phyloP scores from a whole-genome alignment of 352 stramenopile genomes.

The Nothophytophthora sp. region DNA sequence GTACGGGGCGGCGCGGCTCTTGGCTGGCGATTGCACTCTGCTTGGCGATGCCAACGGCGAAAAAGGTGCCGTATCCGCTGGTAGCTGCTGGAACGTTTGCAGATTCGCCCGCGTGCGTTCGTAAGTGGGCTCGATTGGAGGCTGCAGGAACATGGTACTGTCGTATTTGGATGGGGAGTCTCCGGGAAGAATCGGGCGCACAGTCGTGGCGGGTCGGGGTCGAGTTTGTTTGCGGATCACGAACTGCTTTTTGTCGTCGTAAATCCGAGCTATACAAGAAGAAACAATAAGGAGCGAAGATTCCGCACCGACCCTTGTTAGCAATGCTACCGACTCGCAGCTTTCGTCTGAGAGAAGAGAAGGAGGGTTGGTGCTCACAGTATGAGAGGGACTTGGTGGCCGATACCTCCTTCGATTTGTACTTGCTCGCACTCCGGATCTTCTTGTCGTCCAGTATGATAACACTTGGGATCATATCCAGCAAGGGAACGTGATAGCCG shows the following conservation, averaged over 20 bases:
- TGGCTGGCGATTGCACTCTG: constrained; percentile 16
- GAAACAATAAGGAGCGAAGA: too few relatives aligned
- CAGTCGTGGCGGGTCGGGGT: constrained; percentile 35
- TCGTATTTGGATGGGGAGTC: constrained; percentile 51
- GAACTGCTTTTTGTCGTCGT: constrained; percentile 83
- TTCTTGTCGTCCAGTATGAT: constrained; percentile 81
- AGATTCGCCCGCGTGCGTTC: constrained; percentile 29
- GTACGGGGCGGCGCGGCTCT: constrained; percentile 32
- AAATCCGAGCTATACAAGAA: constrained; percentile 50
- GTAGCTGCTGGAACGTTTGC: constrained; percentile 13
- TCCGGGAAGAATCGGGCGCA: constrained; percentile 37
- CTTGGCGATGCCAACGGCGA: constrained; percentile 8
- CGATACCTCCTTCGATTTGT: constrained; percentile 31
- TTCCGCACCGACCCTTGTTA: too few relatives aligned
- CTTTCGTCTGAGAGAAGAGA: too few relatives aligned
- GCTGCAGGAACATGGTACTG: constrained; percentile 54
- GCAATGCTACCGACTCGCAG: too few relatives aligned
- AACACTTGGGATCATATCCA: constrained; percentile 76
- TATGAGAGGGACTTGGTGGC: constrained; percentile 73
- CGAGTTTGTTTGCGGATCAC: constrained; percentile 54
- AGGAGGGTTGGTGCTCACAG: too few relatives aligned
- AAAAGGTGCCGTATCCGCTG: constrained; percentile 1
- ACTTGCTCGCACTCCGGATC: constrained; percentile 52
- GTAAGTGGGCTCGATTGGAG: constrained; percentile 36
- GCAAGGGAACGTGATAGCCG: constrained; percentile 62